Conservation (phyloP, 176 grass and related monocot genomes). For the Carex myosuroides region DNA sequence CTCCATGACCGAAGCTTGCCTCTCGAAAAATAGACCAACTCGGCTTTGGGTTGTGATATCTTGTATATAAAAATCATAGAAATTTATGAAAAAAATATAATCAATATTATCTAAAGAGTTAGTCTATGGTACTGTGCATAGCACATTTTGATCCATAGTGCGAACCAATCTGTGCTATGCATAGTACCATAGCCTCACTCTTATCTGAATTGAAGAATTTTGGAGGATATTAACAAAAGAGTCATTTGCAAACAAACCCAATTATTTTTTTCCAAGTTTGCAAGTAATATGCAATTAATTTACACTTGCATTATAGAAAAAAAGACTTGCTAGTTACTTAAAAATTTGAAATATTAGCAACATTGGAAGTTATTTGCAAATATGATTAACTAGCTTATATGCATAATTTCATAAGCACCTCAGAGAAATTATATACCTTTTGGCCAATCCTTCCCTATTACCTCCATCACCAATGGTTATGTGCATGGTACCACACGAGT, state of each 20-base stretch:
- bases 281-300: neutral
- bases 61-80: conserved; percentile 6
- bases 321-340: no score
- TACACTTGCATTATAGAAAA: neutral
- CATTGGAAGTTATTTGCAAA: neutral
- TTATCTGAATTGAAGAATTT: neutral
- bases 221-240: neutral
- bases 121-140: no score
- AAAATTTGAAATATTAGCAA: neutral
- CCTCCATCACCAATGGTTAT: conserved; percentile 96
- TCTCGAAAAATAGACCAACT: conserved; percentile 92
- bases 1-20: conserved; percentile 92
- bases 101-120: neutral
- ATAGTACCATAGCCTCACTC: no score
- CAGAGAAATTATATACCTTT: conserved; percentile 34
- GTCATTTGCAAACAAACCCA: neutral
- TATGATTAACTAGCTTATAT: neutral
- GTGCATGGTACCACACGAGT: conserved; percentile 74
- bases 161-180: no score
- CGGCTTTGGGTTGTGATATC: conserved; percentile 71
- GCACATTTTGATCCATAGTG: no score
- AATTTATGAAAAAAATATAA: neutral
- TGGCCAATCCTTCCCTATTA: conserved; percentile 85
- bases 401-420: neutral
- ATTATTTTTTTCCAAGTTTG: neutral